Evolutionary conservation across 768 basidiomycete species (phyloP), one percentile per base, ranked within the genome.

Genomic region (Piloderma croceum): DNA sequence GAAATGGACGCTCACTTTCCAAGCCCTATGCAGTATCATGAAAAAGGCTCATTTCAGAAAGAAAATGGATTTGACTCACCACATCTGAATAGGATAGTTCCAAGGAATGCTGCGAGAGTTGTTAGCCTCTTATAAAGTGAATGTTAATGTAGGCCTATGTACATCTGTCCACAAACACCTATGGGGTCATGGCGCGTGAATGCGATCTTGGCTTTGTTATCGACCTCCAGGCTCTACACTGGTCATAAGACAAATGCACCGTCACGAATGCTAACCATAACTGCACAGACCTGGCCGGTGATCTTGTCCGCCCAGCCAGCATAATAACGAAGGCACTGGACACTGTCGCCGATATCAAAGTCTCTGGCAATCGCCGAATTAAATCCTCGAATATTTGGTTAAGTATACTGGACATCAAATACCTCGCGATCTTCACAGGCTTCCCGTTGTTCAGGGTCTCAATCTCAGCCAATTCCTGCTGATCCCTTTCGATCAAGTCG

Each of bases 271-370:
- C 9, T 18, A 22, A 24, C 21, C 24, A 21, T 24, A n/a, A n/a
- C n/a, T 27, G 25, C 33, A 61, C 63, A 50, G 47, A 83, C 84
- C 76, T 93, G 80, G 17, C 96, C 94, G 19, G 73, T 65, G 37
- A 96, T 82, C 67, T 97, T 98, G 68, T 97, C 93, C 7, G 90
- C 89, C 86, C 87, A 93, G 18, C 93, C 93, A 27, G 90, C 93
- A 57, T 92, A 96, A 65, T 97, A 96, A 36, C 89, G 74, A 38
- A 90, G 63, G 54, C 86, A 89, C 49, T 78, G 78, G 15, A 90
- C 65, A 45, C 69, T 81, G 55, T 90, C 88, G 29, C 77, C 79
- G 29, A 91, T 83, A 57, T 91, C 88, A 46, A 76, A 81, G 56
- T 88, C 86, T 58, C 87, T 88, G 47, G 0, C 24, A 36, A 43